Base-by-base conservation (phyloP, 805 yeast species). In the Candida vaughaniae region DNA sequence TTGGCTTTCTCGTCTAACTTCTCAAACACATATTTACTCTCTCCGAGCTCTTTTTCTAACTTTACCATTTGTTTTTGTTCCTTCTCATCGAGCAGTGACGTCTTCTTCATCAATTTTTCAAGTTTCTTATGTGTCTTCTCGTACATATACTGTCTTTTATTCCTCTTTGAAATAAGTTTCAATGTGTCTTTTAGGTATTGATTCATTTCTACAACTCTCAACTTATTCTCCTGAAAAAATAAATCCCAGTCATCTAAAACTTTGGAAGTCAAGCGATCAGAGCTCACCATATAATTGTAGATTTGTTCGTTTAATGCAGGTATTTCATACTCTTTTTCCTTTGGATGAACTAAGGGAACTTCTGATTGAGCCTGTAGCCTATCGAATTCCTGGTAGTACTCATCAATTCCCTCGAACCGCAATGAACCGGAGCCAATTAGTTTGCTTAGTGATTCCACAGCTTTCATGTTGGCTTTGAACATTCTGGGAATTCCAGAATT, bases 151-250 rank as follows among this genome's bases (percentile, higher is more conserved):
- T 71, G 67, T 52, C 69, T 69, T 37, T 66, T 69, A 39, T 62
- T 61, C 34, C 80, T 54, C 41, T 71, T 71, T 14, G 64, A 64
- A 14, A 76, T 58, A 34, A 74, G 46, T 44, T 67, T 68, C 39
- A 64, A 48, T 1, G 64, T 49, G 7, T 57, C 58, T 23, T 63
- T 58, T 35, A 75, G 46, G 33, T 63, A 57, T 3, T 47, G 49
- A 18, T 53, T 52, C 73, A 75, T 67, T 27, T 62, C 72, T 30
- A 57, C 55, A 17, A 72, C 58, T 41, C 66, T 58, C 1, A 52
- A 42, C 16, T 56, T 51, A 22, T 71, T 52, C 3, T 58, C 48
- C 16, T 60, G 60, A 19, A 52, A 46, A 31, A 54, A 57, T 1
- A 41, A 19, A 16, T 49, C 52, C 60, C 60, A 50, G 31, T 54